Base-by-base conservation (phyloP, 176 grass and related monocot species). In the Neostapfia colusana region DNA sequence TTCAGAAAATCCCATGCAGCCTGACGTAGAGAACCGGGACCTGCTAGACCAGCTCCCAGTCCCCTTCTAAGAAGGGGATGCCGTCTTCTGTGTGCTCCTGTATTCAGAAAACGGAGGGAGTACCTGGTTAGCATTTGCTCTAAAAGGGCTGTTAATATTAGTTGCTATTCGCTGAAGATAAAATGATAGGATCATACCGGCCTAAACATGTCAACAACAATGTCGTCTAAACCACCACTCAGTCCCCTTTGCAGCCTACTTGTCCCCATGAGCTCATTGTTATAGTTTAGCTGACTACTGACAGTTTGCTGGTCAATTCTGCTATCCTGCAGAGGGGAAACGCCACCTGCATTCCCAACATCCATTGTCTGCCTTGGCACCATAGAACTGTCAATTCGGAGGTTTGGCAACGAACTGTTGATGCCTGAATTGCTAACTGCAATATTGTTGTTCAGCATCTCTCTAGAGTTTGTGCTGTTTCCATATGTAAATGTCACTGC, bases 191-290 rank as follows among this genome's bases (percentile, higher is more conserved):
- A 70, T 53, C 80, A 79, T 88, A 91, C 85, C 78, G 68, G 67
- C 53, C 74, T 85, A 69, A 91, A 84, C 68, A 91, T 88, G 81
- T 81, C 81, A 12, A 78, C 85, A 36, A 87, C 85, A 44, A 91
- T 72, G 63, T 87, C 89, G 65, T 91, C 89, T 39, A 88, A 54
- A 63, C 85, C 56, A 62, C 89, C 81, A 53, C 77, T 85, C n/a
- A 88, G 72, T 11, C 55, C 89, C 74, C 72, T 82, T 39, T 91
- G 78, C 37, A 63, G 74, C 67, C 74, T 78, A 74, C 77, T 79
- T 69, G 77, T 60, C 10, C 74, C 77, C 89, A 82, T 69, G 2
- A 87, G 77, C 55, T 91, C 85, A 18, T 79, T 77, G 56, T 74
- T 88, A 17, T 78, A 88, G 66, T 26, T 87, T 44, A 85, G 72